phyloP scores from a whole-genome alignment of 345 rosid species.

The Ricinus communis region DNA sequence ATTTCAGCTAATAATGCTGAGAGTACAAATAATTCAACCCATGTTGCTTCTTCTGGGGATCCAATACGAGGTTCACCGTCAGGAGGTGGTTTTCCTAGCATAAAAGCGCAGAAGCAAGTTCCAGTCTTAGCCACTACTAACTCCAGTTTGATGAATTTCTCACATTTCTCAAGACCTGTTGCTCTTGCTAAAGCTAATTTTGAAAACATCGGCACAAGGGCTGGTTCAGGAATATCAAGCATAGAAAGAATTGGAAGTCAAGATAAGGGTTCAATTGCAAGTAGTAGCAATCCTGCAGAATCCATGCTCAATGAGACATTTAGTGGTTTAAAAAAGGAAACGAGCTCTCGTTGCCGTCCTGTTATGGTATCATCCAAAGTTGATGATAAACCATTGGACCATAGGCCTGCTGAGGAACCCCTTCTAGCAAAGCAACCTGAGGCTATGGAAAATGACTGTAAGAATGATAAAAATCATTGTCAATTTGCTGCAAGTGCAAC shows the following conservation, averaged over 20 bases:
- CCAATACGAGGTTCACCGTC: conserved; percentile 20
- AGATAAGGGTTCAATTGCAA: conserved; percentile 33
- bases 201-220: conserved; percentile 28
- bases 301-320: conserved; percentile 15
- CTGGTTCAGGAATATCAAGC: conserved; percentile 27
- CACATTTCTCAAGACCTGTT: conserved; percentile 64
- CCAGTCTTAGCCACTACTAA: conserved; percentile 32
- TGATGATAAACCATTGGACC: conserved; percentile 34
- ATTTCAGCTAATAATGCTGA: conserved; percentile 32
- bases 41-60: conserved; percentile 27
- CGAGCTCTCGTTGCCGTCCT: conserved; percentile 33
- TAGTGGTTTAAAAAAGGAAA: conserved; percentile 30
- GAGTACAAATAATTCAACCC: conserved; percentile 15
- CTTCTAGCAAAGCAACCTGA: conserved; percentile 37
- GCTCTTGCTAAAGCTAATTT: conserved; percentile 45
- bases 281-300: conserved; percentile 24
- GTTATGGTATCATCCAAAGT: conserved; percentile 33
- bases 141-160: conserved; percentile 50
- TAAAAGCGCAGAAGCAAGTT: conserved; percentile 46
- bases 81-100: conserved; percentile 23
- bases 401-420: conserved; percentile 35
- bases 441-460: conserved; percentile 29
- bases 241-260: conserved; percentile 27
- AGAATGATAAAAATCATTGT: conserved; percentile 20
- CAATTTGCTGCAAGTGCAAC: conserved; percentile 35